Percentiles rank a stretch among this genome's conserved stretches.
Conservation (phyloP, 768 basidiomycete species). For the Hirschioporus abietinus region DNA sequence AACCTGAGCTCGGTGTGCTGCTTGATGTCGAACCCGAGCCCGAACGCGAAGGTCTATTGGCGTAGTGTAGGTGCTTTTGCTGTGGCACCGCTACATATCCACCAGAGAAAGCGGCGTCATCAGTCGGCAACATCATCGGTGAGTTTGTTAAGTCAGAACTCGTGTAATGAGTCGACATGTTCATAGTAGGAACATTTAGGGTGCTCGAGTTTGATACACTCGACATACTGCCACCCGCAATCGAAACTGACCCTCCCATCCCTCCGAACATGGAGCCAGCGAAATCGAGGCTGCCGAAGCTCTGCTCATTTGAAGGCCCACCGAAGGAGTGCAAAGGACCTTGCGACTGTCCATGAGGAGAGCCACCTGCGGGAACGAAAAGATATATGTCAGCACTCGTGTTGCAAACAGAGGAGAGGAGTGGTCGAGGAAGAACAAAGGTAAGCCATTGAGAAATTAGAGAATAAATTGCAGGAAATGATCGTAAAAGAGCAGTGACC, state of each 20-base stretch:
- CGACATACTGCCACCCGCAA: not conserved
- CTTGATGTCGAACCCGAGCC: slow-evolving; percentile 22
- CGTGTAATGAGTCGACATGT: not conserved
- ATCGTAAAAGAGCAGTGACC: too few species aligned
- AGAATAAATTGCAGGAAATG: not conserved
- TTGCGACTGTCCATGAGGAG: not conserved
- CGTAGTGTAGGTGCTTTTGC: slow-evolving; percentile 27
- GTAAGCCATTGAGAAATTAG: not conserved
- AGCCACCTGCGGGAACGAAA: not conserved
- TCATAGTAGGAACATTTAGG: not conserved
- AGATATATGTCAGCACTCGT: not conserved
- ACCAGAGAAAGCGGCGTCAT: not conserved
- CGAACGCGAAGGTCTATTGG: slow-evolving; percentile 22
- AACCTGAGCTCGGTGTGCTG: slow-evolving; percentile 26
- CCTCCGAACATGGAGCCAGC: not conserved
- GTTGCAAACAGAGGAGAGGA: not conserved
- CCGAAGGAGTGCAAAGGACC: not conserved
- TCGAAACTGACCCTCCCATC: not conserved
- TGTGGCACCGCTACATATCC: slow-evolving; percentile 8
- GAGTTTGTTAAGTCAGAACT: not conserved
- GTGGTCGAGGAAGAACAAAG: not conserved
- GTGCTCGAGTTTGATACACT: not conserved
- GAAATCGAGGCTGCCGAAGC: not conserved
- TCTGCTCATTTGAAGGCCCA: not conserved
- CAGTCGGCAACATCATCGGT: not conserved